Evolutionary conservation across 2,329 filamentous ascomycete species (phyloP), one percentile per base, ranked within the genome.

Genomic region (Diaporthe destruens): DNA sequence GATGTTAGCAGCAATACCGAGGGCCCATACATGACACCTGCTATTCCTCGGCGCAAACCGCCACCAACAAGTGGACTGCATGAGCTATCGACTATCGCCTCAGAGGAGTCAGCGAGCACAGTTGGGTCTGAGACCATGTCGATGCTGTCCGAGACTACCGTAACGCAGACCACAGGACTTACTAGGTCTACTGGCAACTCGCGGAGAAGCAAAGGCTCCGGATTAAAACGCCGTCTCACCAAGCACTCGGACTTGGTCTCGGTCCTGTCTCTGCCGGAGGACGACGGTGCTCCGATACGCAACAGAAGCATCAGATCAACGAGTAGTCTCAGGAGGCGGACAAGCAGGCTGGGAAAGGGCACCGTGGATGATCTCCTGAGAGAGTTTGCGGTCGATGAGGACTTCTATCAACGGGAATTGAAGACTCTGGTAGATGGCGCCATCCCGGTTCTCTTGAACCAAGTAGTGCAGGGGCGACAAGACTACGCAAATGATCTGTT

Each of bases 211-310:
- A 76, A 87, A 84, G 74, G 74, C 23, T 82, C 87, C 1, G 87
- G 85, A 55, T 84, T 94, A 44, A 94, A 93, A 80, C 89, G 94
- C 75, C 90, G 93, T 73, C 87, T 98, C 51, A 98, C 95, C 5
- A 97, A 94, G 73, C 95, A 98, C 82, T 95, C 95, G 20, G 96
- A 99, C 81, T 87, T 99, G 32, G 94, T 99, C 51, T 98, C 96
- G 0, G 94, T 98, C 3, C 86, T 99, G 11, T 98, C 95, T 0
- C 84, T 94, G 72, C 91, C 92, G 0, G 87, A 91, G 73, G 84
- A 90, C 71, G 82, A 82, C 47, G 82, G 84, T 34, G 84, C 89
- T 44, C 87, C 89, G 66, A 87, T 87, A 63, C 87, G 91, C 72
- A 89, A 88, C 73, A 90, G 87, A 78, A 95, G 92, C 79, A 90